Percentiles rank a stretch among this genome's conserved stretches.
phyloP scores from a whole-genome alignment of 2,329 filamentous ascomycete genomes.

The Aspergillus texensis region DNA sequence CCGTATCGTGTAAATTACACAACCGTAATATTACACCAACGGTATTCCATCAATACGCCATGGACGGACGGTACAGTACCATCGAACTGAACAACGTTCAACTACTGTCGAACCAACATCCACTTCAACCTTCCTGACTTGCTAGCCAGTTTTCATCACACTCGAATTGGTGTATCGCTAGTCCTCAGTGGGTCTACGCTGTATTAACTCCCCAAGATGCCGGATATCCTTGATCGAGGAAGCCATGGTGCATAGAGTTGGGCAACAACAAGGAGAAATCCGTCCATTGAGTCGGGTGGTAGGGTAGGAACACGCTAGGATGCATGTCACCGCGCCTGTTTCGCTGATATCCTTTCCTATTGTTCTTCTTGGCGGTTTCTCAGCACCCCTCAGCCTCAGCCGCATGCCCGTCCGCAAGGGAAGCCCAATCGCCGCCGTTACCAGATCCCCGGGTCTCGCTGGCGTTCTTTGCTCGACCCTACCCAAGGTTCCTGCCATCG shows the following conservation, averaged over 20 bases:
- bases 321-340: conserved; percentile 6
- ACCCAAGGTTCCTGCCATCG: not conserved
- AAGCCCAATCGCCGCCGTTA: conserved; percentile 14
- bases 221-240: not conserved
- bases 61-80: not conserved
- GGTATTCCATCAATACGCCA: not conserved
- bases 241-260: not conserved
- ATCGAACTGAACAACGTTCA: not conserved
- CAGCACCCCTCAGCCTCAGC: not conserved
- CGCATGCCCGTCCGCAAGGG: not conserved
- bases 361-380: not conserved
- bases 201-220: not conserved
- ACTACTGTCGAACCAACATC: not conserved
- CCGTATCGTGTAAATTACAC: not conserved
- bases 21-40: not conserved
- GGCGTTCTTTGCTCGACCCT: not conserved
- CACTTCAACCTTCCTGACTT: not conserved
- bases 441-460: conserved; percentile 10
- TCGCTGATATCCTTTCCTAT: not conserved
- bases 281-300: not conserved
- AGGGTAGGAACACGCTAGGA: not conserved
- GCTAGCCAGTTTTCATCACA: not conserved
- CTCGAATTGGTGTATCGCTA: not conserved
- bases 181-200: not conserved
- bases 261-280: not conserved